Conservation (phyloP, 1,284 basidiomycete species). For the Meira nashicola region DNA sequence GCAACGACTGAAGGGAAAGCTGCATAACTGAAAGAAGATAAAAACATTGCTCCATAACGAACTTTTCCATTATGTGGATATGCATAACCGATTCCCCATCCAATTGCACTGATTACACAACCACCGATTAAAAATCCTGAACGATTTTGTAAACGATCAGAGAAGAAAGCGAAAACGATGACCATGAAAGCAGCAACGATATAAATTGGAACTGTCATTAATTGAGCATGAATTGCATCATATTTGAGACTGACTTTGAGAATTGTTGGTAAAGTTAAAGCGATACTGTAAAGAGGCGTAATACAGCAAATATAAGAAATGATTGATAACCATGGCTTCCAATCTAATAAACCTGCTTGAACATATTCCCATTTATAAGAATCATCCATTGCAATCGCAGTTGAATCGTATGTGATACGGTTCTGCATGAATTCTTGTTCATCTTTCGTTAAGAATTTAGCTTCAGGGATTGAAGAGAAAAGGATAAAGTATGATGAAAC, state of each 20-base stretch:
- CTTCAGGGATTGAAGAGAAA: conserved; percentile 19
- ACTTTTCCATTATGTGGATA: conserved; percentile 24
- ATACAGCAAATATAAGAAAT: conserved; percentile 39
- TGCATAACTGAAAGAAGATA: conserved; percentile 36
- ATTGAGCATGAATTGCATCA: conserved; percentile 30
- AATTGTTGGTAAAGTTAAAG: conserved; percentile 40
- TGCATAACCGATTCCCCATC: conserved; percentile 27
- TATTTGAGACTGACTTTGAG: conserved; percentile 38
- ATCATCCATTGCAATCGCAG: conserved; percentile 39
- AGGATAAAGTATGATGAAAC: conserved; percentile 45
- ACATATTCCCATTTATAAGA: conserved; percentile 37
- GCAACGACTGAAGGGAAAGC: conserved; percentile 36
- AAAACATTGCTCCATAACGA: conserved; percentile 37
- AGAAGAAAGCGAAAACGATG: conserved; percentile 32
- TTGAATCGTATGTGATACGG: conserved; percentile 32
- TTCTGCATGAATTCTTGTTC: conserved; percentile 36
- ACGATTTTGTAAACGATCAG: conserved; percentile 28
- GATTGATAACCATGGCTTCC: conserved; percentile 28
- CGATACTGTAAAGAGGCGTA: conserved; percentile 38
- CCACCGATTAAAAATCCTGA: conserved; percentile 32
- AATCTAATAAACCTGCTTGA: conserved; percentile 34
- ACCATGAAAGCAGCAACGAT: conserved; percentile 52
- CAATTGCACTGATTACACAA: conserved; percentile 28
- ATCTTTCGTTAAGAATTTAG: conserved; percentile 27
- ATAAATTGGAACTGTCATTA: conserved; percentile 57